Evolutionary conservation across 164 flowering plant species (phyloP).

Genomic region (Tinospora cordifolia): DNA sequence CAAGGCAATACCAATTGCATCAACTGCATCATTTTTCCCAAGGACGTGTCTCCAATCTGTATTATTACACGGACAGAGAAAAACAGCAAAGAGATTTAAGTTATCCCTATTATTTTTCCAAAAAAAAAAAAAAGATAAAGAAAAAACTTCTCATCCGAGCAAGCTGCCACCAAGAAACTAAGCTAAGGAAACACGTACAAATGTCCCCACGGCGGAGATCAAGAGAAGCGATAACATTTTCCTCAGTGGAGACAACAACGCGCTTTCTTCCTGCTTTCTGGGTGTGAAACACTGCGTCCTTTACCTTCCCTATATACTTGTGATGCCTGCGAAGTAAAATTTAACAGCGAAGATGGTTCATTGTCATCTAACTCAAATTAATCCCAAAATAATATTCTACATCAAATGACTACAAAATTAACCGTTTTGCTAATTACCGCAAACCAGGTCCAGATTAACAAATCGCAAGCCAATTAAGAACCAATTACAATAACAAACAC

Average conservation of each 20-base stretch:
- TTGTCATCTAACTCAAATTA: neutral
- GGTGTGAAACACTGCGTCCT: slow-evolving; percentile 86
- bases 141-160: neutral
- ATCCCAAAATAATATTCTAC: neutral
- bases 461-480: neutral
- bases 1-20: slow-evolving; percentile 62
- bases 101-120: neutral
- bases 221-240: slow-evolving; percentile 88
- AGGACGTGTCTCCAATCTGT: slow-evolving; percentile 97
- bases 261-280: slow-evolving; percentile 89
- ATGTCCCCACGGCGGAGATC: slow-evolving; percentile 93
- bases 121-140: neutral
- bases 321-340: slow-evolving; percentile 55
- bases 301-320: slow-evolving; percentile 85
- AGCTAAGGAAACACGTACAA: slow-evolving; percentile 38
- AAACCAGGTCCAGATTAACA: neutral
- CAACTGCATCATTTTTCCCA: slow-evolving; percentile 56
- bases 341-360: slow-evolving; percentile 1
- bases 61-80: slow-evolving; percentile 12
- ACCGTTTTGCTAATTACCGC: too few species aligned
- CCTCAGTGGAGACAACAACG: slow-evolving; percentile 84
- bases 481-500: neutral
- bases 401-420: neutral
- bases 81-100: slow-evolving; percentile 4
- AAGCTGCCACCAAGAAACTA: neutral